phyloP scores from a whole-genome alignment of 495 filamentous ascomycete genomes.

The Aspergillus haitiensis region DNA sequence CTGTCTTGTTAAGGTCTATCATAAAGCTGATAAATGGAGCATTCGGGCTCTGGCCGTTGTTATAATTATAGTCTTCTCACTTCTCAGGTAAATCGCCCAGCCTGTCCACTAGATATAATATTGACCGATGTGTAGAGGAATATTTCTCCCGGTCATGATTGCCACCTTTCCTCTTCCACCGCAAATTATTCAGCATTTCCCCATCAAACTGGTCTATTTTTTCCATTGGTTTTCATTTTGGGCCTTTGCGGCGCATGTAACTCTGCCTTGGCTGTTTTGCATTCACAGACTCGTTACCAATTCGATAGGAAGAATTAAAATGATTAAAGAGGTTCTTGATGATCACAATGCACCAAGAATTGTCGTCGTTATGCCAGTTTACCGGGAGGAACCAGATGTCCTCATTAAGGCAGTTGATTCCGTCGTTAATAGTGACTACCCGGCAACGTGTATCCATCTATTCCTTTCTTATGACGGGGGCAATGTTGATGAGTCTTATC shows the following conservation, averaged over 20 bases:
- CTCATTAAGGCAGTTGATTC: slow-evolving; percentile 88
- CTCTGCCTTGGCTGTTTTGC: slow-evolving; percentile 90
- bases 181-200: slow-evolving; percentile 69
- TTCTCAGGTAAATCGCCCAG: slow-evolving; percentile 62
- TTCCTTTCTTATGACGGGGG: slow-evolving; percentile 96
- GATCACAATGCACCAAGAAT: slow-evolving; percentile 88
- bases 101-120: not conserved
- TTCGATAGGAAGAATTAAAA: slow-evolving; percentile 74
- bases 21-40: slow-evolving; percentile 86
- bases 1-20: slow-evolving; percentile 82
- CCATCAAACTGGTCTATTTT: slow-evolving; percentile 59
- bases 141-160: slow-evolving; percentile 92
- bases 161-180: slow-evolving; percentile 86
- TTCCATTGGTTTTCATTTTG: slow-evolving; percentile 97
- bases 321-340: slow-evolving; percentile 81
- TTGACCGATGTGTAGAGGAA: slow-evolving; percentile 53
- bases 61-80: slow-evolving; percentile 70
- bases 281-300: slow-evolving; percentile 87
- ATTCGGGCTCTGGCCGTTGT: slow-evolving; percentile 73
- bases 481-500: slow-evolving; percentile 82
- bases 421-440: slow-evolving; percentile 93
- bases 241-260: slow-evolving; percentile 83
- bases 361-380: slow-evolving; percentile 96
- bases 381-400: slow-evolving; percentile 87
- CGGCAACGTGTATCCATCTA: slow-evolving; percentile 88